A percentile compares a stretch with the other conserved stretches of the same genome.
Evolutionary conservation across 805 yeast species (phyloP).

Genomic region (Lipomyces orientalis): DNA sequence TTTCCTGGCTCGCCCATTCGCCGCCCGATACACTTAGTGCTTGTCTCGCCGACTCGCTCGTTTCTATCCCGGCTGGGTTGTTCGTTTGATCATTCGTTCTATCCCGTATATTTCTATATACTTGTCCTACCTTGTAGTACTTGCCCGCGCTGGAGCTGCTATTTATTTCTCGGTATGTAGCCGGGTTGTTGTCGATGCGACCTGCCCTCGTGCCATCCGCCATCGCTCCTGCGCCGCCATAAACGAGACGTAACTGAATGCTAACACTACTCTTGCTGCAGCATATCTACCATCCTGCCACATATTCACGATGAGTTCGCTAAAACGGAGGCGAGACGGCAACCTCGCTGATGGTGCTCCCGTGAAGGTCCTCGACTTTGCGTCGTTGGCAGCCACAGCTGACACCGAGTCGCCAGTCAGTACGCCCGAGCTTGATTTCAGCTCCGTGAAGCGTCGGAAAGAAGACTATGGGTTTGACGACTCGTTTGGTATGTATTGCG

Average conservation of each 20-base stretch:
- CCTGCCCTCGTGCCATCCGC: background rate
- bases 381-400: background rate
- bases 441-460: slow-evolving; percentile 20
- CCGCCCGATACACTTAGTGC: background rate
- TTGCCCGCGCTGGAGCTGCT: background rate
- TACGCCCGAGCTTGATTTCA: slow-evolving; percentile 20
- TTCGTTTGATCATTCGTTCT: too few relatives aligned
- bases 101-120: background rate
- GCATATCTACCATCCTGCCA: background rate
- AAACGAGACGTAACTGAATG: background rate
- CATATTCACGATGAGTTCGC: background rate
- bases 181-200: background rate
- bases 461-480: slow-evolving; percentile 13
- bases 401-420: slow-evolving; percentile 7
- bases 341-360: background rate
- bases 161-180: background rate
- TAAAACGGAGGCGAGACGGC: background rate
- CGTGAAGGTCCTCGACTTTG: background rate
- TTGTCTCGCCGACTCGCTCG: background rate
- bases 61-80: too few relatives aligned
- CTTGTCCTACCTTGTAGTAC: background rate
- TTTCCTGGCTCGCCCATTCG: slow-evolving; percentile 13
- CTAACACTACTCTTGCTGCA: background rate
- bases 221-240: background rate
- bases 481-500: background rate